Conservation (phyloP, 768 basidiomycete species). For the Naganishia randhawae region DNA sequence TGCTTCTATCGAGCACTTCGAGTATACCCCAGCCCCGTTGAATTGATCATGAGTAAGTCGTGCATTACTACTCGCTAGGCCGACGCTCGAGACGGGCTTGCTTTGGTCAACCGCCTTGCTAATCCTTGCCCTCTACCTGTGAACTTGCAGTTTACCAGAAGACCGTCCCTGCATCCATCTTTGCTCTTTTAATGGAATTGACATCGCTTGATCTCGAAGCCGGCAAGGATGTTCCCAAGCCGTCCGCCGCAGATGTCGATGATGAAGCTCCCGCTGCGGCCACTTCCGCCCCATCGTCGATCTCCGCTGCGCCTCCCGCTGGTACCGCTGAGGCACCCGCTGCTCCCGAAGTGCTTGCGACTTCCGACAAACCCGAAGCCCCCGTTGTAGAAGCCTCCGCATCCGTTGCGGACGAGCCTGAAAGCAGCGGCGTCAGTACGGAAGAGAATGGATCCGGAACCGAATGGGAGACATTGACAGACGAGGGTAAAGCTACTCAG, state of each 20-base stretch:
- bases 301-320: conserved; percentile 18
- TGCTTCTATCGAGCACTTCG: conserved; percentile 89
- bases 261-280: conserved; percentile 9
- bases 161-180: conserved; percentile 66
- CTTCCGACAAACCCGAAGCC: conserved; percentile 23
- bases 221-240: conserved; percentile 15
- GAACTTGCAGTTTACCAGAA: conserved; percentile 67
- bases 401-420: conserved; percentile 4
- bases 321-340: conserved; percentile 12
- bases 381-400: conserved; percentile 13
- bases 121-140: neutral
- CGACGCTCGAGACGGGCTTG: neutral
- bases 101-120: neutral
- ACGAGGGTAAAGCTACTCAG: conserved; percentile 24
- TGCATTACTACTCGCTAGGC: neutral
- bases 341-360: conserved; percentile 19
- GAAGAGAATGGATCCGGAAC: conserved; percentile 20
- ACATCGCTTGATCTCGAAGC: conserved; percentile 70
- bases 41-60: conserved; percentile 70
- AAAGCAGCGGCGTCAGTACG: neutral
- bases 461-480: conserved; percentile 29
- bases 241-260: conserved; percentile 18
- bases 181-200: conserved; percentile 58
- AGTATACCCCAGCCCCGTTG: conserved; percentile 90
- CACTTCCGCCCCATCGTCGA: neutral